A percentile compares a stretch with the other conserved stretches of the same genome.
phyloP scores from a whole-genome alignment of 2,329 filamentous ascomycete genomes.

The Trichoderma koningii region DNA sequence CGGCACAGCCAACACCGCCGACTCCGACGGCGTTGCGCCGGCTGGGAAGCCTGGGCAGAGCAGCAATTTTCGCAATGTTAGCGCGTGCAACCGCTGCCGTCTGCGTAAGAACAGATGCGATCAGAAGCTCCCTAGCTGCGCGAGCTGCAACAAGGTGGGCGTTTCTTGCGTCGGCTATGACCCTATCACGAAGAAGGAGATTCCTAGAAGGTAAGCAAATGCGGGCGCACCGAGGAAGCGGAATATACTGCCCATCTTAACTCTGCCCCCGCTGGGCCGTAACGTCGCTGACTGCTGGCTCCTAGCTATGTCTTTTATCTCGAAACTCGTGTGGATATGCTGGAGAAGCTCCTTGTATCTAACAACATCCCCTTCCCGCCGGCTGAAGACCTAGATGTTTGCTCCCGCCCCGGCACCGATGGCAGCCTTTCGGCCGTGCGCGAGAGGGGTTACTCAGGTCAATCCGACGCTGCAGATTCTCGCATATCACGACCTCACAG shows the following conservation, averaged over 20 bases:
- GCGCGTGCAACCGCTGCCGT: conserved; percentile 90
- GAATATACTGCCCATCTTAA: neutral
- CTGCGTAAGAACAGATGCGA: conserved; percentile 94
- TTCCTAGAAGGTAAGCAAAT: conserved; percentile 77
- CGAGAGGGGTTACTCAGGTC: conserved; percentile 41
- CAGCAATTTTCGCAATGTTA: conserved; percentile 80
- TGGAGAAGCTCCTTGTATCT: conserved; percentile 72
- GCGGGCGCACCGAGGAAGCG: conserved; percentile 34
- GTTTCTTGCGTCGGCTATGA: conserved; percentile 94
- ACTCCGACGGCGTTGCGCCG: conserved; percentile 35
- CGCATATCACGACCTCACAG: conserved; percentile 35
- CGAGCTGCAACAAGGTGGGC: conserved; percentile 88
- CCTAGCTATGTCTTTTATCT: conserved; percentile 92
- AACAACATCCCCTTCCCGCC: conserved; percentile 73
- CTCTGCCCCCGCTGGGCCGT: no score
- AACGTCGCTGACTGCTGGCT: conserved; percentile 31
- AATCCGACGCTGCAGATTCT: conserved; percentile 38
- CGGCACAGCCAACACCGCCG: conserved; percentile 27
- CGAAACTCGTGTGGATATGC: conserved; percentile 79
- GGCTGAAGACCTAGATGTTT: conserved; percentile 68
- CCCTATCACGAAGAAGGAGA: conserved; percentile 93
- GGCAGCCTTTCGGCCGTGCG: conserved; percentile 36
- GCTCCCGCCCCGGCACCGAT: conserved; percentile 52
- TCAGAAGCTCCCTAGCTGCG: conserved; percentile 86
- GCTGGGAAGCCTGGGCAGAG: conserved; percentile 56